Conservation (phyloP, 345 rosid species). For the Linum lewisii region DNA sequence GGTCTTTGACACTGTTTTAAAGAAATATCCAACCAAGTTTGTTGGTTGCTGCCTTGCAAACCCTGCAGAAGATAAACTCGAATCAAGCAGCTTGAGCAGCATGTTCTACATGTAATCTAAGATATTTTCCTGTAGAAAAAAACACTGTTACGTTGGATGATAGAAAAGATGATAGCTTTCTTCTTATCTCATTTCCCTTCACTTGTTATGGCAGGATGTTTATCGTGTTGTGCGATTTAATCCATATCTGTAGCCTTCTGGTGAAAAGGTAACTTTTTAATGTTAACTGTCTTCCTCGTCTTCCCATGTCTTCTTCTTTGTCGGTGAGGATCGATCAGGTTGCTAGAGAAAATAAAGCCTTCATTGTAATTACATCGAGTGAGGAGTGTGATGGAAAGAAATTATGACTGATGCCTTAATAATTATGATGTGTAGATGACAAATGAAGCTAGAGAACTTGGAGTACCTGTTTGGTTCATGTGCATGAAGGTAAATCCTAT, state of each 20-base stretch:
- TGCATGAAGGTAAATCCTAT: constrained; percentile 63
- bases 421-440: constrained; percentile 60
- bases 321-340: background rate
- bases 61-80: constrained; percentile 87
- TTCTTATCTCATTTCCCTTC: background rate
- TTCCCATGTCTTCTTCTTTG: background rate
- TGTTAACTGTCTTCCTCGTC: constrained; percentile 17
- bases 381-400: too few relatives aligned
- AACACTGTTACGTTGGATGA: background rate
- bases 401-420: constrained; percentile 1
- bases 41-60: constrained; percentile 91
- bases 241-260: constrained; percentile 83
- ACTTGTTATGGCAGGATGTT: constrained; percentile 51
- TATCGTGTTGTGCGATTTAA: constrained; percentile 86
- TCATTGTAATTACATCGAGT: too few relatives aligned
- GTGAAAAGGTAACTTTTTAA: constrained; percentile 55
- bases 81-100: constrained; percentile 58
- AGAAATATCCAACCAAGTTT: constrained; percentile 70
- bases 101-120: constrained; percentile 48
- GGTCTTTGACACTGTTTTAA: constrained; percentile 40
- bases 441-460: constrained; percentile 80
- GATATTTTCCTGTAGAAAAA: constrained; percentile 2
- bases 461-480: constrained; percentile 88
- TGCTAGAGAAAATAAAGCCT: too few relatives aligned
- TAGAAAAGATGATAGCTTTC: constrained; percentile 10